These are phyloP conservation scores for Mucor sp. DNA, from an alignment of 371 early-diverging fungal genomes.

Conservation along the genomic window DNA sequence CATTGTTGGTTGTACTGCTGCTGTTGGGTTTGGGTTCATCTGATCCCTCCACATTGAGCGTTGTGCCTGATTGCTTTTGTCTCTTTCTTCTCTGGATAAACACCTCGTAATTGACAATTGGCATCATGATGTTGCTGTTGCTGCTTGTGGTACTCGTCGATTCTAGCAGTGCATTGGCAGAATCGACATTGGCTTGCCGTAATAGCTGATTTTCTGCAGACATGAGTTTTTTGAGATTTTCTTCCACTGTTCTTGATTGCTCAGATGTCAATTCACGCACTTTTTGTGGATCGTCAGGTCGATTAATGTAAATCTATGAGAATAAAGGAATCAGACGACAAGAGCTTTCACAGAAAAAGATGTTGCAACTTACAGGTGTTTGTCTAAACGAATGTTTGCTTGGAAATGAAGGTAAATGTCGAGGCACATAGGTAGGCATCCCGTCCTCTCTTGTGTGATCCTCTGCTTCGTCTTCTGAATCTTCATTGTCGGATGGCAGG, in stretches of 20 bases:
- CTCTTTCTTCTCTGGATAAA: slow-evolving; percentile 48
- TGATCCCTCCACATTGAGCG: slow-evolving; percentile 24
- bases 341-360: too few species aligned
- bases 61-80: slow-evolving; percentile 32
- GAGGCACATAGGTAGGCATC: slow-evolving; percentile 51
- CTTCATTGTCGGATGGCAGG: slow-evolving; percentile 50
- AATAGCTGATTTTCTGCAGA: slow-evolving; percentile 55
- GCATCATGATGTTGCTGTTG: slow-evolving; percentile 31
- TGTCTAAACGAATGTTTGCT: slow-evolving; percentile 63
- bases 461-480: slow-evolving; percentile 38
- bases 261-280: slow-evolving; percentile 63
- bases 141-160: background rate
- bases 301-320: slow-evolving; percentile 59
- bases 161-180: slow-evolving; percentile 1
- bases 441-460: slow-evolving; percentile 24
- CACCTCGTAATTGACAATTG: slow-evolving; percentile 59
- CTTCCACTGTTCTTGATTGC: slow-evolving; percentile 66
- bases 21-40: slow-evolving; percentile 12
- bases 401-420: slow-evolving; percentile 59
- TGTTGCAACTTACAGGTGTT: slow-evolving; percentile 49
- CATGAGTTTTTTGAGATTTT: slow-evolving; percentile 62
- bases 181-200: slow-evolving; percentile 23
- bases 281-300: slow-evolving; percentile 63
- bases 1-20: slow-evolving; percentile 3
- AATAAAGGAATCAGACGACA: too few species aligned